phyloP scores from a whole-genome alignment of 495 filamentous ascomycete species.

The Penicillium bialowiezense region DNA sequence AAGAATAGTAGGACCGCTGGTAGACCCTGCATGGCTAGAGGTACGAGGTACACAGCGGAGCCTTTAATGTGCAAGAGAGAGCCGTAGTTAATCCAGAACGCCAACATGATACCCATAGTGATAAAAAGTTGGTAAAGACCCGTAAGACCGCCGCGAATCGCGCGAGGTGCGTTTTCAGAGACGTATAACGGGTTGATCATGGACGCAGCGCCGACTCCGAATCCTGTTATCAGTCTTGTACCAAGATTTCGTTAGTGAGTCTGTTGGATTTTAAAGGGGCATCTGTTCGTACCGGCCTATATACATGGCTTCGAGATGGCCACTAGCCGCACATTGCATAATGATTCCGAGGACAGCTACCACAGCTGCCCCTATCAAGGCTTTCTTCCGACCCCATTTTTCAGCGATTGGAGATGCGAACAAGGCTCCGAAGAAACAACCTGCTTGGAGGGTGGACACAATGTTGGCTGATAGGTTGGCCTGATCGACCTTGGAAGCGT shows the following conservation, averaged over 20 bases:
- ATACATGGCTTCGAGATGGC: constrained; percentile 55
- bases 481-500: constrained; percentile 50
- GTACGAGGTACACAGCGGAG: constrained; percentile 60
- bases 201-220: constrained; percentile 63
- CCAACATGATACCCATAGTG: constrained; percentile 60
- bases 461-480: constrained; percentile 41
- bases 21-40: constrained; percentile 63
- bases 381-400: constrained; percentile 50
- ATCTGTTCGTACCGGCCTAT: constrained; percentile 48
- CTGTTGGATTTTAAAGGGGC: neutral
- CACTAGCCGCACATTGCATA: constrained; percentile 60
- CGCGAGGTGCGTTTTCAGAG: constrained; percentile 66
- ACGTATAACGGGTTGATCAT: constrained; percentile 62
- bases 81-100: constrained; percentile 67
- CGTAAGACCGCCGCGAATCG: constrained; percentile 67
- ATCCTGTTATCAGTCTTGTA: constrained; percentile 61
- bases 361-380: constrained; percentile 49
- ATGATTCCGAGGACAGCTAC: constrained; percentile 52
- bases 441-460: constrained; percentile 67
- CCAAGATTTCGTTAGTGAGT: neutral
- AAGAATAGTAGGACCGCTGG: constrained; percentile 59
- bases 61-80: constrained; percentile 51
- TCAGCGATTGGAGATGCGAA: constrained; percentile 55
- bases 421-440: constrained; percentile 67
- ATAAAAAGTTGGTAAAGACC: constrained; percentile 72